Conservation (phyloP, 2,329 filamentous ascomycete genomes). For the Curvularia verruculosa region DNA sequence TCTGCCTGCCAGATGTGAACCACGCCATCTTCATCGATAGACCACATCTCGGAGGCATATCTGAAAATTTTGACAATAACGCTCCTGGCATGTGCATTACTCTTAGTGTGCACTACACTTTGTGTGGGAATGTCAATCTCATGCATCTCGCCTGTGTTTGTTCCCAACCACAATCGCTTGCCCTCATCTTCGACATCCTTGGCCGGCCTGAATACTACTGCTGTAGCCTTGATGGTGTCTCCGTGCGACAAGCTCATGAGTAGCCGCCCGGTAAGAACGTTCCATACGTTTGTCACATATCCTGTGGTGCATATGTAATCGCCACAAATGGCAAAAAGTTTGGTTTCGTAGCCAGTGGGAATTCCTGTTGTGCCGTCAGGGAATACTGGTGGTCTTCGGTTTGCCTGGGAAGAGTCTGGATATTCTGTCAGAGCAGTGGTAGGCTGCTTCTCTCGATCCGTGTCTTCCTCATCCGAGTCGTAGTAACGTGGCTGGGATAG, state of each 20-base stretch:
- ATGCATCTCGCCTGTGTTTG: constrained; percentile 82
- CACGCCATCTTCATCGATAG: constrained; percentile 85
- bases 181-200: constrained; percentile 80
- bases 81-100: constrained; percentile 74
- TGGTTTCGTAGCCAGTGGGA: constrained; percentile 82
- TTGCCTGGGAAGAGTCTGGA: constrained; percentile 83
- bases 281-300: constrained; percentile 87
- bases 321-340: constrained; percentile 85
- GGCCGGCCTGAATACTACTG: constrained; percentile 85
- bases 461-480: constrained; percentile 59
- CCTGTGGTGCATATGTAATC: constrained; percentile 86
- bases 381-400: constrained; percentile 79
- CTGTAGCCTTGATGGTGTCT: constrained; percentile 81
- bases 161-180: constrained; percentile 84
- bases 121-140: constrained; percentile 84
- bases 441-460: constrained; percentile 53
- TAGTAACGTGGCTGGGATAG: constrained; percentile 43
- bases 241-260: constrained; percentile 82
- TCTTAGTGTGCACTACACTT: constrained; percentile 70
- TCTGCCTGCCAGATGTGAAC: constrained; percentile 87
- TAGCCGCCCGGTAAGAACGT: constrained; percentile 77
- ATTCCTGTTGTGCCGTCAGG: constrained; percentile 78
- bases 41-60: constrained; percentile 90
- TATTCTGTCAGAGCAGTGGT: constrained; percentile 67
- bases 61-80: constrained; percentile 86